These are phyloP conservation scores for Botryococcus braunii DNA, from an alignment of 163 green algal species.

Conservation along the genomic window DNA sequence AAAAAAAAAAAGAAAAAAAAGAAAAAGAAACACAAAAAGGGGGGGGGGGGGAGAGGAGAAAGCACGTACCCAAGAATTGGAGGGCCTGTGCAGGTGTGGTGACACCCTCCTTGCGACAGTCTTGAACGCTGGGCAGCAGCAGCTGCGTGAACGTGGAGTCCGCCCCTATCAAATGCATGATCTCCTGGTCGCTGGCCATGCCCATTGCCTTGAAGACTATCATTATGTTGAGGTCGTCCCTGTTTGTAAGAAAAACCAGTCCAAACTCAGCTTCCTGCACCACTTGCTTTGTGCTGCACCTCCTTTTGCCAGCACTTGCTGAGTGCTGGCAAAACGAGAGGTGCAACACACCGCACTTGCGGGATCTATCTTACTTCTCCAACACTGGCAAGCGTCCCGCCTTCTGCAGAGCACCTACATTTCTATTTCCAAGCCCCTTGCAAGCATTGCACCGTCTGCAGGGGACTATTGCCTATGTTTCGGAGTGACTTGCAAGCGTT, in stretches of 20 bases:
- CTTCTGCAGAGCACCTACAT: background rate
- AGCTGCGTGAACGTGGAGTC: constrained; percentile 32
- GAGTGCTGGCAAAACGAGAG: too few relatives aligned
- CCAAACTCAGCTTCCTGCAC: background rate
- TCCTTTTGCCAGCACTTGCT: too few relatives aligned
- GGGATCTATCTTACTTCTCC: background rate
- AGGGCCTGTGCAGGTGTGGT: constrained; percentile 86
- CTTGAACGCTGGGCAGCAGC: constrained; percentile 58
- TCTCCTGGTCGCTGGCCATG: constrained; percentile 87
- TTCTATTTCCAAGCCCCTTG: background rate
- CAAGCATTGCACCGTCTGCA: too few relatives aligned
- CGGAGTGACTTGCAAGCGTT: too few relatives aligned
- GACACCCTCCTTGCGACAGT: constrained; percentile 34
- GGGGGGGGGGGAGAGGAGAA: background rate
- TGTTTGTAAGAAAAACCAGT: constrained; percentile 20
- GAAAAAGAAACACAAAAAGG: too few relatives aligned
- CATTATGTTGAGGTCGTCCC: constrained; percentile 78
- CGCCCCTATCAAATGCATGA: constrained; percentile 72
- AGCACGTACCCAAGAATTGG: constrained; percentile 62
- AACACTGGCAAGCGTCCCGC: background rate
- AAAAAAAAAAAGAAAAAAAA: too few relatives aligned
- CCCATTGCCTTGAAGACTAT: constrained; percentile 92
- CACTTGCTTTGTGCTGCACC: background rate
- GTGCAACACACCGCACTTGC: background rate
- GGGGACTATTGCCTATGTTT: too few relatives aligned